Percentiles rank a stretch among this genome's conserved stretches.
Conservation (phyloP, 345 rosid species). For the Microthlaspi erraticum region DNA sequence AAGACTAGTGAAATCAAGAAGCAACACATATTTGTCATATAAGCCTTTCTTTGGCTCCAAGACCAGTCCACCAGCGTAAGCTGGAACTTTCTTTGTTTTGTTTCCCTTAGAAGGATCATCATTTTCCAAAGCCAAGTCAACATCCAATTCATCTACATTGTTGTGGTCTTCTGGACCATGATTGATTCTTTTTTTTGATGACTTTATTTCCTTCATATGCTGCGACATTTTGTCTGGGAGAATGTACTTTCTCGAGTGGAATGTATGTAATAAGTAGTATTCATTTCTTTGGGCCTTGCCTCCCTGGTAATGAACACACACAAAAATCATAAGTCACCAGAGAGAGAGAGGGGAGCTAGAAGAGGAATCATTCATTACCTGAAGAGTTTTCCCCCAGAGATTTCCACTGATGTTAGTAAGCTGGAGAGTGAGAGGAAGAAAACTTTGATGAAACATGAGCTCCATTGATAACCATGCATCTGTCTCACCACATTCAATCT, state of each 20-base stretch:
- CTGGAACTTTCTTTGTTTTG: conserved; percentile 81
- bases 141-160: conserved; percentile 55
- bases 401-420: conserved; percentile 97
- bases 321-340: conserved; percentile 2
- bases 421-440: conserved; percentile 98
- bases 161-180: conserved; percentile 51
- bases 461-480: conserved; percentile 99
- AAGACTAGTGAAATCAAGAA: conserved; percentile 96
- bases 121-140: conserved; percentile 53
- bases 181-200: conserved; percentile 59
- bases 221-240: conserved; percentile 87
- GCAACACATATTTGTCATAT: conserved; percentile 91
- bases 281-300: conserved; percentile 98
- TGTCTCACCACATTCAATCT: conserved; percentile 95
- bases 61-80: conserved; percentile 94
- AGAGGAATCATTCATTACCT: conserved; percentile 56
- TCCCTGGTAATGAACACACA: conserved; percentile 65
- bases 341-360: conserved; percentile 20
- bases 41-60: conserved; percentile 97
- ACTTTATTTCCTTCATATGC: conserved; percentile 58
- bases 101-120: conserved; percentile 48
- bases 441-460: conserved; percentile 93
- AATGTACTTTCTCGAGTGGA: conserved; percentile 84
- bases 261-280: conserved; percentile 89
- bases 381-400: conserved; percentile 98